These are phyloP conservation scores for Polyporus tsugae DNA, from an alignment of 1,284 basidiomycete genomes.

Conservation along the genomic window DNA sequence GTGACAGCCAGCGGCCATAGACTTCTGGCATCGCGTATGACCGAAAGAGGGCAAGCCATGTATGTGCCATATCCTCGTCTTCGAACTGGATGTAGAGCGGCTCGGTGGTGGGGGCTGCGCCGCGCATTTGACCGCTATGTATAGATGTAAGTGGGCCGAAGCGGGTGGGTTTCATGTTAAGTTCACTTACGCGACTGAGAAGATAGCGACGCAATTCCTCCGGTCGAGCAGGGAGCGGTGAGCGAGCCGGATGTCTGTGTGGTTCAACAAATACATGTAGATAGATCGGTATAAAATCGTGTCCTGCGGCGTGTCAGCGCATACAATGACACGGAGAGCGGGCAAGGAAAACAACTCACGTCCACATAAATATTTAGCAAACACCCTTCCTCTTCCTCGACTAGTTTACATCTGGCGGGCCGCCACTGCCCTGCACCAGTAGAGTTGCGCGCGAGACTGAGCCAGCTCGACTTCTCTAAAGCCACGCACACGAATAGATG, in stretches of 20 bases:
- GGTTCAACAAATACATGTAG: conserved; percentile 72
- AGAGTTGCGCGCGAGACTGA: conserved; percentile 61
- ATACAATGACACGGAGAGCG: conserved; percentile 11
- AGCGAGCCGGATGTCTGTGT: conserved; percentile 75
- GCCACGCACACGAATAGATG: conserved; percentile 12
- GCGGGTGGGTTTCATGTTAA: conserved; percentile 11
- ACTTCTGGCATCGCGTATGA: conserved; percentile 82
- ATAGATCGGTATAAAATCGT: conserved; percentile 75
- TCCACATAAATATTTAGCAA: conserved; percentile 78
- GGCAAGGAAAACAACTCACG: conserved; percentile 51
- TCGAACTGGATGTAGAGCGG: conserved; percentile 76
- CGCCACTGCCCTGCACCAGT: conserved; percentile 70
- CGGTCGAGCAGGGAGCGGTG: conserved; percentile 77
- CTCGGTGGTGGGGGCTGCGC: conserved; percentile 60
- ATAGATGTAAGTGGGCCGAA: conserved; percentile 4
- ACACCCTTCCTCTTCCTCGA: conserved; percentile 72
- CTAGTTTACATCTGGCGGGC: conserved; percentile 71
- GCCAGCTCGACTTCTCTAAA: conserved; percentile 78
- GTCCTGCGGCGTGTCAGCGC: conserved; percentile 54
- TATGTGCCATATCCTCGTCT: conserved; percentile 64
- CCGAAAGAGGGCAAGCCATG: conserved; percentile 78
- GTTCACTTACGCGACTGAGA: conserved; percentile 59
- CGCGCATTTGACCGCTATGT: conserved; percentile 67
- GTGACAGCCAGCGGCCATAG: conserved; percentile 66
- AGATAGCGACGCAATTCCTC: conserved; percentile 75